Conservation (phyloP, 768 basidiomycete genomes). For the Suillus luteus region DNA sequence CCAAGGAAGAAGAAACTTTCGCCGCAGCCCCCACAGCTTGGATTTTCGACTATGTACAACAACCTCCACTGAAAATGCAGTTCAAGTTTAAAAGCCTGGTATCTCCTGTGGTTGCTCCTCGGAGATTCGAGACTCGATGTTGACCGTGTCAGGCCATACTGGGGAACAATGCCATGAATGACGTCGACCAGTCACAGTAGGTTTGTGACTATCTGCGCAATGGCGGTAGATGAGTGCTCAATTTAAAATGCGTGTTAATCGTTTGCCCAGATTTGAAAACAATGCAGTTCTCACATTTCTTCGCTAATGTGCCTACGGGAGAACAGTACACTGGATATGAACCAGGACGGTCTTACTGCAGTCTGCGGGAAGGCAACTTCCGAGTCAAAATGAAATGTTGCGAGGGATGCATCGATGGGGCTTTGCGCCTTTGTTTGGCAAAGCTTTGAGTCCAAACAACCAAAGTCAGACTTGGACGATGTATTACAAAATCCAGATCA, state of each 20-base stretch:
- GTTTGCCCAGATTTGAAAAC: neutral
- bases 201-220: neutral
- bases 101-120: neutral
- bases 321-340: neutral
- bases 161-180: neutral
- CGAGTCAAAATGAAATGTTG: too few species aligned
- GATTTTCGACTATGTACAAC: neutral
- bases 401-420: too few species aligned
- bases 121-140: neutral
- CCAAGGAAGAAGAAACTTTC: neutral
- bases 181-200: neutral
- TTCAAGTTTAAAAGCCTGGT: neutral
- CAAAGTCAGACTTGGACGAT: too few species aligned
- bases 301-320: neutral
- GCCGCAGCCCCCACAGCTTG: neutral
- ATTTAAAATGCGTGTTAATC: too few species aligned
- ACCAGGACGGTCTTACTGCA: neutral
- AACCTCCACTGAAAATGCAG: neutral
- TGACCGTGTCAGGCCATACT: neutral
- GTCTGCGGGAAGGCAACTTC: neutral
- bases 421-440: neutral
- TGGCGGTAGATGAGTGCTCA: too few species aligned
- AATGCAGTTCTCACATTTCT: neutral
- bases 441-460: too few species aligned
- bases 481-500: too few species aligned